phyloP scores from a whole-genome alignment of 2,329 filamentous ascomycete species.

The Leptographium lundbergii region DNA sequence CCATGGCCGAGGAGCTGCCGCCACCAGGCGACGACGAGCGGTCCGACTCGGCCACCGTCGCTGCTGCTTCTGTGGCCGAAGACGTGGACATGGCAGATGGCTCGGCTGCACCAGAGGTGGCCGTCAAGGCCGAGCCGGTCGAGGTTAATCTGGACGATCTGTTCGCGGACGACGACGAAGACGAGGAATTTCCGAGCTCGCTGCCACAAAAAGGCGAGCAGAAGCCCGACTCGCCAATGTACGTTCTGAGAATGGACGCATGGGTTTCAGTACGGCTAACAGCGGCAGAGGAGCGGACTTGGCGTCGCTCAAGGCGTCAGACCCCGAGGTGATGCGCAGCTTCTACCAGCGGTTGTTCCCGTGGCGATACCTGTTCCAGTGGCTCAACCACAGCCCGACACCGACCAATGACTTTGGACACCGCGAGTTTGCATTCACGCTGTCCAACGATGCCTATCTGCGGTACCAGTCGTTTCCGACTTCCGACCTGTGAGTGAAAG shows the following conservation, averaged over 20 bases:
- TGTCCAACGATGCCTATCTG: slow-evolving; percentile 85
- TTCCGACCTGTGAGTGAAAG: slow-evolving; percentile 33
- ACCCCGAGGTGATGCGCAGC: slow-evolving; percentile 76
- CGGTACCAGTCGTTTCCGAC: slow-evolving; percentile 66
- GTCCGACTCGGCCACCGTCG: background rate
- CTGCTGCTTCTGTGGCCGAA: background rate
- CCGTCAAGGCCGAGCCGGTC: slow-evolving; percentile 20
- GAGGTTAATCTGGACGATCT: slow-evolving; percentile 45
- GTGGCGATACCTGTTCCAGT: slow-evolving; percentile 89
- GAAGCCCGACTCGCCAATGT: background rate
- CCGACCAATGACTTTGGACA: slow-evolving; percentile 82
- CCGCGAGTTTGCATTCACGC: slow-evolving; percentile 89
- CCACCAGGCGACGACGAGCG: background rate
- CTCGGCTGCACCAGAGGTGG: background rate
- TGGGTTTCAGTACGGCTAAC: background rate
- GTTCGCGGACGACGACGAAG: slow-evolving; percentile 45
- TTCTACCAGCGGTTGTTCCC: slow-evolving; percentile 96
- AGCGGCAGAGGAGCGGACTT: background rate
- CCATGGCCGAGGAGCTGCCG: slow-evolving; percentile 13
- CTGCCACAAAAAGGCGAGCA: slow-evolving; percentile 2
- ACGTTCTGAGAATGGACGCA: background rate
- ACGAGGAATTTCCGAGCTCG: slow-evolving; percentile 43
- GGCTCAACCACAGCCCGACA: slow-evolving; percentile 86
- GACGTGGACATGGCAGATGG: background rate
- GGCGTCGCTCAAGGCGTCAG: slow-evolving; percentile 34